Conservation (phyloP, 129 eudicot species). For the Centella asiatica region DNA sequence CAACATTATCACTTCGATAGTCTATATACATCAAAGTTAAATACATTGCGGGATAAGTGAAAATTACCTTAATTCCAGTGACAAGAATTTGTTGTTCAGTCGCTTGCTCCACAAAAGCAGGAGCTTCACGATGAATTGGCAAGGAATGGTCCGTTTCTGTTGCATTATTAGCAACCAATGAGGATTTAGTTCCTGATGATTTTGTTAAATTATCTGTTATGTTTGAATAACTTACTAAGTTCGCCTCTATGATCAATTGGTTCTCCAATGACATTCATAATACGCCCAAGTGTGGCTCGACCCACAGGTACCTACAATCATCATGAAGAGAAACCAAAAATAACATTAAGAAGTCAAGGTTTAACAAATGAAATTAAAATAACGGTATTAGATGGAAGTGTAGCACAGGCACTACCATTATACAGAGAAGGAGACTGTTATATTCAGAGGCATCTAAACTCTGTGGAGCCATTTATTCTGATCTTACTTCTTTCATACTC, state of each 20-base stretch:
- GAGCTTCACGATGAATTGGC: constrained; percentile 97
- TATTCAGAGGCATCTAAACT: too few relatives aligned
- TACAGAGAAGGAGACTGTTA: too few relatives aligned
- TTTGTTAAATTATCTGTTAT: background rate
- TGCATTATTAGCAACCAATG: background rate
- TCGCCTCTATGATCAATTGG: constrained; percentile 91
- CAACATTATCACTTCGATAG: background rate
- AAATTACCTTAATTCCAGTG: constrained; percentile 81
- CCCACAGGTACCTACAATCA: constrained; percentile 81
- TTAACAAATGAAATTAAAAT: background rate
- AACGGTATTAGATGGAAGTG: background rate
- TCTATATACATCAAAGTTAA: background rate
- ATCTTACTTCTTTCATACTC: too few relatives aligned
- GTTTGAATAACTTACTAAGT: constrained; percentile 37
- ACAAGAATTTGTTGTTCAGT: constrained; percentile 95
- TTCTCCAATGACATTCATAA: constrained; percentile 96
- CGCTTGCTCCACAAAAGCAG: constrained; percentile 93
- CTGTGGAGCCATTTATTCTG: too few relatives aligned
- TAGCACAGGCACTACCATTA: too few relatives aligned
- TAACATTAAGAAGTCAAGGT: background rate
- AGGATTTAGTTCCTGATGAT: background rate
- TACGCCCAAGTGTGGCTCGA: constrained; percentile 94
- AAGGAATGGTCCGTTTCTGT: constrained; percentile 77
- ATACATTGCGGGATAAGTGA: background rate
- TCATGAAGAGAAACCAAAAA: background rate